These are phyloP conservation scores for Pseudonectria foliicola DNA, from an alignment of 2,329 filamentous ascomycete species.

Conservation along the genomic window DNA sequence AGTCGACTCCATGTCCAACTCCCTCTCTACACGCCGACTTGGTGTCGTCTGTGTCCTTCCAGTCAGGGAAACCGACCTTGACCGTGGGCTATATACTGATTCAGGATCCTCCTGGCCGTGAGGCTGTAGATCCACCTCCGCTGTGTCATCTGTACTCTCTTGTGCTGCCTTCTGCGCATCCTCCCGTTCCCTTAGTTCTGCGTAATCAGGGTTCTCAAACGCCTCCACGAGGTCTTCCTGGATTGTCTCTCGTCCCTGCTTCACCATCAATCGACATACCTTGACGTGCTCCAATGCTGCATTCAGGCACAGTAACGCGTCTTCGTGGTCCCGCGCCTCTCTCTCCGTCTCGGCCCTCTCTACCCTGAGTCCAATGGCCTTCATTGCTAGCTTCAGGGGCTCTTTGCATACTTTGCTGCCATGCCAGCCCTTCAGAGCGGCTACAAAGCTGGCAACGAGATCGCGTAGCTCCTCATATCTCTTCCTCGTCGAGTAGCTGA, in stretches of 20 bases:
- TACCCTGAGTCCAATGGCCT: constrained; percentile 23
- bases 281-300: constrained; percentile 18
- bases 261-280: constrained; percentile 10
- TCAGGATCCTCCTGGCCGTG: too few relatives aligned
- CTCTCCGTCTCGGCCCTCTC: constrained; percentile 4
- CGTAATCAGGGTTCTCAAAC: constrained; percentile 6
- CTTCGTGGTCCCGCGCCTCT: constrained; percentile 13
- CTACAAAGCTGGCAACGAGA: constrained; percentile 25
- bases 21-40: too few relatives aligned
- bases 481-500: constrained; percentile 25
- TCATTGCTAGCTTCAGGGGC: constrained; percentile 32
- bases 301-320: constrained; percentile 16
- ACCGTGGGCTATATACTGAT: too few relatives aligned
- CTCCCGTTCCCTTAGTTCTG: too few relatives aligned
- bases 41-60: too few relatives aligned
- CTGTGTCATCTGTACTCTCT: too few relatives aligned
- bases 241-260: constrained; percentile 13
- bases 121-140: too few relatives aligned
- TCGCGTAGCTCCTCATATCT: constrained; percentile 24
- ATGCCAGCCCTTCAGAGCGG: constrained; percentile 29
- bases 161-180: too few relatives aligned
- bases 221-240: constrained; percentile 11
- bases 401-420: constrained; percentile 30
- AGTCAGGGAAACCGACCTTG: too few relatives aligned
- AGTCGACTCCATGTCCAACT: too few relatives aligned